Conservation (phyloP, 1,284 basidiomycete genomes). For the Ceratobasidium sp. region DNA sequence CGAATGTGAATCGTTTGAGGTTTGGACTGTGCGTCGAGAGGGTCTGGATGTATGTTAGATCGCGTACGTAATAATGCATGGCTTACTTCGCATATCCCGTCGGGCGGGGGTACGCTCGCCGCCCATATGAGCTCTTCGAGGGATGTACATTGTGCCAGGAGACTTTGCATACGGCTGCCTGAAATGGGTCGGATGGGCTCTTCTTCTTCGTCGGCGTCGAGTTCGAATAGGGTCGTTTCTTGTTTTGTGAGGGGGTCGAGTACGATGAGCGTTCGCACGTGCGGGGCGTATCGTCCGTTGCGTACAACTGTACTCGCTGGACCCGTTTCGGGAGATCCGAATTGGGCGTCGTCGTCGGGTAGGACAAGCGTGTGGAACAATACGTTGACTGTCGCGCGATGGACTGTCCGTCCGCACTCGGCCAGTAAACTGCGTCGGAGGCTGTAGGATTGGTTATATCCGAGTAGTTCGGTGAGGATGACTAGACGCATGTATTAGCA, state of each 20-base stretch:
- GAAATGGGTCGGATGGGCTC: constrained; percentile 44
- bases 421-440: constrained; percentile 34
- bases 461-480: constrained; percentile 1
- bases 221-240: constrained; percentile 18
- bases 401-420: constrained; percentile 46
- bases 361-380: constrained; percentile 42
- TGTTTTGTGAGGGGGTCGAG: constrained; percentile 1
- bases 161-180: constrained; percentile 42
- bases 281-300: constrained; percentile 9
- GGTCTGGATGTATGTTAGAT: constrained; percentile 42
- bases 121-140: constrained; percentile 49
- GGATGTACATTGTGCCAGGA: constrained; percentile 47
- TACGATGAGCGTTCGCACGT: neutral
- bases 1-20: constrained; percentile 45
- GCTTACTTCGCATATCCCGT: constrained; percentile 52
- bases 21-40: constrained; percentile 45
- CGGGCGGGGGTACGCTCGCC: constrained; percentile 49
- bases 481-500: neutral
- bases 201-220: constrained; percentile 6
- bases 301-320: neutral
- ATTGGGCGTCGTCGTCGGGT: constrained; percentile 8
- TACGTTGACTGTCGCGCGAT: constrained; percentile 47
- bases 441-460: neutral
- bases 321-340: neutral
- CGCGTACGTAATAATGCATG: neutral